phyloP scores from a whole-genome alignment of 2,329 filamentous ascomycete genomes.

The Aspergillus quadrilineatus region DNA sequence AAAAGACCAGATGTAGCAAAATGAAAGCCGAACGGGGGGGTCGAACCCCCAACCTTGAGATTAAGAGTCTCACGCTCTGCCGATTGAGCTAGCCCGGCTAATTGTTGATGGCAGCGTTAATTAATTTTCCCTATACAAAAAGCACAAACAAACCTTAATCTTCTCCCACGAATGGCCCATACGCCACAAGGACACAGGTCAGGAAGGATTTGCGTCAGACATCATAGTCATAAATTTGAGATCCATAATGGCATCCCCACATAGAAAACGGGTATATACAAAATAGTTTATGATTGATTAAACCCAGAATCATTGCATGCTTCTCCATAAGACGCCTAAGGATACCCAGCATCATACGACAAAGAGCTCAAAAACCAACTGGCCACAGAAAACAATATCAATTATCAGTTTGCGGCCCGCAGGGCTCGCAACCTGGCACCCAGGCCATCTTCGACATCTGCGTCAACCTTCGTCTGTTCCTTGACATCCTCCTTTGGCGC shows the following conservation, averaged over 20 bases:
- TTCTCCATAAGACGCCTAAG: slow-evolving; percentile 5
- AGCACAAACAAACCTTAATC: too few species aligned
- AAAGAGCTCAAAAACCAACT: not conserved
- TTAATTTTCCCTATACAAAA: too few species aligned
- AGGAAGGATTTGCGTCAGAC: too few species aligned
- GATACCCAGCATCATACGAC: not conserved
- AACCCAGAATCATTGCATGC: not conserved
- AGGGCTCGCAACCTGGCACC: slow-evolving; percentile 42
- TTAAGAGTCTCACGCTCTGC: slow-evolving; percentile 3
- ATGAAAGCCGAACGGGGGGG: not conserved
- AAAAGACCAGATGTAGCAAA: not conserved
- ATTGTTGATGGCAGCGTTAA: not conserved
- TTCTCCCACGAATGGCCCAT: too few species aligned
- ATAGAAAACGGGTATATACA: slow-evolving; percentile 2
- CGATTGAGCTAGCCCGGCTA: not conserved
- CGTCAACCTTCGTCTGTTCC: slow-evolving; percentile 38
- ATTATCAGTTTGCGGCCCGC: slow-evolving; percentile 36
- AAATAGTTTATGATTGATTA: not conserved
- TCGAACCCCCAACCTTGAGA: not conserved
- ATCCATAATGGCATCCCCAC: not conserved
- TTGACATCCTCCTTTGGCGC: slow-evolving; percentile 44
- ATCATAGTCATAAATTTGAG: not conserved
- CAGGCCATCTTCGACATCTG: slow-evolving; percentile 43
- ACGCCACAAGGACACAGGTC: too few species aligned
- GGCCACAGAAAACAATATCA: slow-evolving; percentile 15